Base-by-base conservation (phyloP, 2,329 filamentous ascomycete species). In the Trichoderma sp. region DNA sequence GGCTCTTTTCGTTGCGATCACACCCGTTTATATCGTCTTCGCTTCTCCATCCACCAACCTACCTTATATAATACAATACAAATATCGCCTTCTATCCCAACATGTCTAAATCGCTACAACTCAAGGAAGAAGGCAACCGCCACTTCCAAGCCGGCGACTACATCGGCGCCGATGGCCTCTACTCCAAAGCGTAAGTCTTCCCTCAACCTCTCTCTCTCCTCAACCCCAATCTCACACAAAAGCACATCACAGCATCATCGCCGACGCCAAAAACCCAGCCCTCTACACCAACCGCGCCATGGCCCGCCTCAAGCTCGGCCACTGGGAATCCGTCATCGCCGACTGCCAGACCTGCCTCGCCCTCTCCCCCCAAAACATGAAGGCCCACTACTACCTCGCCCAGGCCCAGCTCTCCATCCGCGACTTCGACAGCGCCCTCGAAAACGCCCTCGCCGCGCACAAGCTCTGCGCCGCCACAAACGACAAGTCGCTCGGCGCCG, bases 231-330 rank as follows among this genome's bases (percentile, higher is more conserved):
- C 28, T 74, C 74, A 64, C 73, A 43, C 15, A n/a, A 43, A 18
- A 43, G 36, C 15, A 15, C 64, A 51, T 51, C 36, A 36, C 75
- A 93, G 91, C 53, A 94, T 97, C 76, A 89, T 92, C 76, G 89
- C 90, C 79, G 93, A 97, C 81, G 87, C 92, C 4, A 87, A 85
- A 70, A 96, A 97, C 79, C 89, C 92, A 1, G 86, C 92, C 34
- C 87, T 97, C 65, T 98, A 94, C 83, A 95, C 94, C 51, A 98
- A 98, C 83, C 93, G 95, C 69, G 93, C 94, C 66, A 92, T 97
- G 83, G 90, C 92, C 4, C 89, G 94, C 53, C 85, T 96, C 72
- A 93, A 92, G 82, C 87, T 97, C 26, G 83, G 87, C 73, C 85
- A 89, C 76, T 97, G 91, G 89, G 87, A 93, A 34, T 90, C 86